Evolutionary conservation across 805 yeast genomes (phyloP).

Genomic region (Limtongozyma cylindracea): DNA sequence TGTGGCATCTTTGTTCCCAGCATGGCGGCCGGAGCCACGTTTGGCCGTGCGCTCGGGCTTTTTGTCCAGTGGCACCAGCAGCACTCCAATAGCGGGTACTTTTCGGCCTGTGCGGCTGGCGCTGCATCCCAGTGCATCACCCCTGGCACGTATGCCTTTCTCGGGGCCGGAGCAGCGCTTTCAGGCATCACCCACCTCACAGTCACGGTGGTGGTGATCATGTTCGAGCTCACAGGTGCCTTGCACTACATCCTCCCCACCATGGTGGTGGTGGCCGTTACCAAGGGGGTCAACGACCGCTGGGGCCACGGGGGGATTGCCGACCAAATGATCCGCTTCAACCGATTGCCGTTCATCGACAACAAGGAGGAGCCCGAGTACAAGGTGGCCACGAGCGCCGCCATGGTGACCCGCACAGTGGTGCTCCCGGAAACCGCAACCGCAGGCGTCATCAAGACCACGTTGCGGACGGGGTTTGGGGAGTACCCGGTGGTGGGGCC

Average conservation of each 20-base stretch:
- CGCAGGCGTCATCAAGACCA: slow-evolving; percentile 8
- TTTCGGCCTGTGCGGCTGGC: slow-evolving; percentile 9
- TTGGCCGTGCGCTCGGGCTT: slow-evolving; percentile 73
- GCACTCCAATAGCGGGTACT: slow-evolving; percentile 10
- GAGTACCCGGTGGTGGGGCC: slow-evolving; percentile 31
- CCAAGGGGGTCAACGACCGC: slow-evolving; percentile 52
- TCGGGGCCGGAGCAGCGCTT: slow-evolving; percentile 90
- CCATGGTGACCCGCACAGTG: slow-evolving; percentile 26
- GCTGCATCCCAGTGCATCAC: slow-evolving; percentile 42
- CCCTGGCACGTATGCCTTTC: slow-evolving; percentile 85
- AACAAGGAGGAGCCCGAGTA: slow-evolving; percentile 42
- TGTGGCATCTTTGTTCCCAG: slow-evolving; percentile 97
- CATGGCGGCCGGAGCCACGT: slow-evolving; percentile 89
- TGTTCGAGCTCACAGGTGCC: slow-evolving; percentile 95
- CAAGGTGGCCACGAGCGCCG: slow-evolving; percentile 17
- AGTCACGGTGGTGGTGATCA: slow-evolving; percentile 78
- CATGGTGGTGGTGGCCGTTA: slow-evolving; percentile 83
- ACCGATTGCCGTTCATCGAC: slow-evolving; percentile 68
- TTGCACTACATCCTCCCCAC: slow-evolving; percentile 77
- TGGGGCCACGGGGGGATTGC: slow-evolving; percentile 80
- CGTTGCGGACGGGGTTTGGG: slow-evolving; percentile 11
- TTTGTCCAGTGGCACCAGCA: slow-evolving; percentile 21
- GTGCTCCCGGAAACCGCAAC: slow-evolving; percentile 15
- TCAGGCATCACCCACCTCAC: slow-evolving; percentile 89
- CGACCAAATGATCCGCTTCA: slow-evolving; percentile 76